phyloP scores from a whole-genome alignment of 768 basidiomycete species.

The Tubosaeta sp. region DNA sequence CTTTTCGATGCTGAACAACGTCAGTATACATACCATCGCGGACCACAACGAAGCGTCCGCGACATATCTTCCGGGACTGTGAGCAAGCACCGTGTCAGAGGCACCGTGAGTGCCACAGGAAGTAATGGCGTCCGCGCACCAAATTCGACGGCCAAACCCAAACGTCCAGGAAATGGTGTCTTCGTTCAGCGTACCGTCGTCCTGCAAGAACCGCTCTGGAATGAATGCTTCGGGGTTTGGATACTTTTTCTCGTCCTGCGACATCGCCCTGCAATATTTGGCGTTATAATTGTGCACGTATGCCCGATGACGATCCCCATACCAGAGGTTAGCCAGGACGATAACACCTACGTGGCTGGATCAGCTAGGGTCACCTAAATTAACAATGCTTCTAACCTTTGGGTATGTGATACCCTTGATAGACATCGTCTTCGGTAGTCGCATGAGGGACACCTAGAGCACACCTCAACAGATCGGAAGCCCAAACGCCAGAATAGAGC shows the following conservation, averaged over 20 bases:
- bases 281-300: not conserved
- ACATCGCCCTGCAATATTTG: constrained; percentile 33
- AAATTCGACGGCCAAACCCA: constrained; percentile 22
- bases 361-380: not conserved
- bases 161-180: constrained; percentile 11
- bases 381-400: not conserved
- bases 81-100: not conserved
- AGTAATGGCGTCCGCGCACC: constrained; percentile 2
- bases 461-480: not conserved
- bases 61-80: constrained; percentile 19
- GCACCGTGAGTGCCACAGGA: not conserved
- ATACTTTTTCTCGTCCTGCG: constrained; percentile 36
- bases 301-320: not conserved
- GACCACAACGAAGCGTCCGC: constrained; percentile 22
- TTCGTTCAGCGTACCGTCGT: constrained; percentile 15
- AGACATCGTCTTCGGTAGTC: constrained; percentile 33
- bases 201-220: constrained; percentile 36
- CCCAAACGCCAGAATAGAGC: not conserved
- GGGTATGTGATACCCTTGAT: constrained; percentile 35
- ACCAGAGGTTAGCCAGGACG: constrained; percentile 14
- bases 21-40: constrained; percentile 17
- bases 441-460: constrained; percentile 39
- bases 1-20: constrained; percentile 16
- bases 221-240: constrained; percentile 31
- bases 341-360: constrained; percentile 3